Evolutionary conservation across 1,284 basidiomycete genomes (phyloP).

Genomic region (Pseudozyma thailandica): DNA sequence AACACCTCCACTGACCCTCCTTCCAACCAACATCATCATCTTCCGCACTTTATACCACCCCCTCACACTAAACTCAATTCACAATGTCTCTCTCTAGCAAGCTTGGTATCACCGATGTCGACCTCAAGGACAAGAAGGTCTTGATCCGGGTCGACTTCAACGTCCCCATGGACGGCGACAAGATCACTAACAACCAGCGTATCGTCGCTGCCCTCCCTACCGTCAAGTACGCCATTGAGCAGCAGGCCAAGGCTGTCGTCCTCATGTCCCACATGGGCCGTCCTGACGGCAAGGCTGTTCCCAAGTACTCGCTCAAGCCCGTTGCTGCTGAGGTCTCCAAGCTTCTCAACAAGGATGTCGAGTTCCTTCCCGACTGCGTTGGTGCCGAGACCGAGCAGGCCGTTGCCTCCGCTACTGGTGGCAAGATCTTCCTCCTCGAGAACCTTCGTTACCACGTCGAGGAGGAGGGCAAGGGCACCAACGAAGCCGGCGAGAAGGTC

Average conservation of each 20-base stretch:
- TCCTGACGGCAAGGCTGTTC: conserved; percentile 88
- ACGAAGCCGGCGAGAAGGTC: conserved; percentile 89
- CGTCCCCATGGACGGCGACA: conserved; percentile 83
- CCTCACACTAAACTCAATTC: conserved; percentile 19
- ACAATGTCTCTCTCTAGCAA: conserved; percentile 94
- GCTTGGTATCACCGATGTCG: conserved; percentile 82
- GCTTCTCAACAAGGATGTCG: conserved; percentile 71
- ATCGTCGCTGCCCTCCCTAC: conserved; percentile 96
- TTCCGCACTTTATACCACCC: background rate
- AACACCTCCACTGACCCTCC: background rate
- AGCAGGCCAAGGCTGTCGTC: conserved; percentile 84
- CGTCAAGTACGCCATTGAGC: conserved; percentile 90
- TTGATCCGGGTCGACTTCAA: conserved; percentile 85
- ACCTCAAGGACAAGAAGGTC: conserved; percentile 89
- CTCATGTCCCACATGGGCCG: conserved; percentile 99
- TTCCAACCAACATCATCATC: conserved; percentile 5
- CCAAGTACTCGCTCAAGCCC: conserved; percentile 91
- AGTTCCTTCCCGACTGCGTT: conserved; percentile 87
- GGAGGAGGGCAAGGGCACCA: conserved; percentile 94
- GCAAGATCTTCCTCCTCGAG: conserved; percentile 91
- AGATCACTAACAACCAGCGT: conserved; percentile 94
- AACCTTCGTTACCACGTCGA: conserved; percentile 98
- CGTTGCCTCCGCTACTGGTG: conserved; percentile 77
- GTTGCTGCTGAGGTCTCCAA: conserved; percentile 73
- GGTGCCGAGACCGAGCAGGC: conserved; percentile 82